A percentile compares a stretch with the other conserved stretches of the same genome.
These are phyloP conservation scores for Bolboschoenus planiculmis DNA, from an alignment of 176 grass and related monocot genomes.

Conservation along the genomic window DNA sequence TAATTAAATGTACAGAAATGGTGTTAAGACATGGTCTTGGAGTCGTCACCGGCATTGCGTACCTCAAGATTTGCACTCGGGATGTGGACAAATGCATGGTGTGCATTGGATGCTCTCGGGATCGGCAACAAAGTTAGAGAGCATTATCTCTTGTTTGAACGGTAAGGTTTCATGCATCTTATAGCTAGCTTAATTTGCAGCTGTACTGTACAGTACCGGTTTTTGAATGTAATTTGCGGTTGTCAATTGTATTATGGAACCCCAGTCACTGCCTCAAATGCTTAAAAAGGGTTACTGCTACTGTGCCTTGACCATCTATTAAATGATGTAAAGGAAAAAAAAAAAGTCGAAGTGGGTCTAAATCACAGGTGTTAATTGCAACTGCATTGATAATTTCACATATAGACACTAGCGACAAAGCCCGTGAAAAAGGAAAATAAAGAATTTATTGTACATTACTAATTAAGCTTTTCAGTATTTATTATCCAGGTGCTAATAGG, in stretches of 20 bases:
- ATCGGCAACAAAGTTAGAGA: constrained; percentile 51
- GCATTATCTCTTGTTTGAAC: constrained; percentile 25
- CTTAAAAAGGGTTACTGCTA: not conserved
- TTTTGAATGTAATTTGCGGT: not conserved
- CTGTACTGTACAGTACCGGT: not conserved
- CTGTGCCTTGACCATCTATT: not conserved
- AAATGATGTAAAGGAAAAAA: constrained; percentile 10
- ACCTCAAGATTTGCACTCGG: constrained; percentile 50
- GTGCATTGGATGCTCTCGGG: constrained; percentile 56
- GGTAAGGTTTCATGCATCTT: constrained; percentile 16
- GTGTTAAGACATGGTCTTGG: constrained; percentile 59
- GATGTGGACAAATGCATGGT: constrained; percentile 54
- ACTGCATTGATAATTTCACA: not conserved
- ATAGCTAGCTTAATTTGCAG: no score
- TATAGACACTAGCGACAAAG: not conserved
- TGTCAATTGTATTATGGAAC: not conserved
- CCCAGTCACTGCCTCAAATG: not conserved
- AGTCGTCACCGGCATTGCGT: constrained; percentile 57
- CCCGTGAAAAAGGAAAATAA: not conserved
- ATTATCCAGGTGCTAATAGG: constrained; percentile 46
- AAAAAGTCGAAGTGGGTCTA: constrained; percentile 18
- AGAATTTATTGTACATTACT: not conserved
- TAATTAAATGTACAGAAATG: constrained; percentile 36
- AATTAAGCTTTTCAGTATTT: not conserved
- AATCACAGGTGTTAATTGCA: not conserved